Evolutionary conservation across 2,329 filamentous ascomycete species (phyloP).

Genomic region (Trichophaea hybrida): DNA sequence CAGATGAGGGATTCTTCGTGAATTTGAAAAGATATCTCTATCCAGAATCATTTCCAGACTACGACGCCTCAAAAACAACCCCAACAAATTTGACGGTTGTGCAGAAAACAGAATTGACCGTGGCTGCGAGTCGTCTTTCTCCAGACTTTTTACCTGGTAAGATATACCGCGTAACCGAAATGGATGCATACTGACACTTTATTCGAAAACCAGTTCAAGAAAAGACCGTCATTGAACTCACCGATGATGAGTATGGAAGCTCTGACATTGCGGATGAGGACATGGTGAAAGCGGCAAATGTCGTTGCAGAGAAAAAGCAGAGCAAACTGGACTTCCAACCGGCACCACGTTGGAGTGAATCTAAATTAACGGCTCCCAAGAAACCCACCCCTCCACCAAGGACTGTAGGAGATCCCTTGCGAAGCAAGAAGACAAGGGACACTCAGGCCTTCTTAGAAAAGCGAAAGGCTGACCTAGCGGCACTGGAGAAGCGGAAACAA

Average conservation of each 20-base stretch:
- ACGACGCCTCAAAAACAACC: constrained; percentile 41
- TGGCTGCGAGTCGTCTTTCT: constrained; percentile 31
- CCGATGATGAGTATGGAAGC: constrained; percentile 21
- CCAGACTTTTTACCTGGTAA: constrained; percentile 16
- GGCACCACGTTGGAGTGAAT: not conserved
- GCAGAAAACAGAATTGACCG: constrained; percentile 69
- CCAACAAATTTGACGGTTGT: constrained; percentile 67
- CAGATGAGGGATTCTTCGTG: constrained; percentile 38
- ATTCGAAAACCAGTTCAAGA: constrained; percentile 10
- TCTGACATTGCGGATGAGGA: constrained; percentile 19
- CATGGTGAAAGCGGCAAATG: not conserved
- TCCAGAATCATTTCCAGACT: constrained; percentile 52
- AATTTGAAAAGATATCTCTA: constrained; percentile 34
- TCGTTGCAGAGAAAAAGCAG: constrained; percentile 1
- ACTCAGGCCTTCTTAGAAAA: constrained; percentile 8
- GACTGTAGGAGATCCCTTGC: not conserved
- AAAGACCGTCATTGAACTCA: constrained; percentile 20
- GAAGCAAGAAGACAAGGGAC: not conserved
- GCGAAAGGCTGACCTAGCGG: constrained; percentile 18
- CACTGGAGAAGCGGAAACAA: constrained; percentile 14
- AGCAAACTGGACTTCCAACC: constrained; percentile 18
- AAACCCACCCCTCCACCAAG: not conserved
- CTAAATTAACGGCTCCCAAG: not conserved
- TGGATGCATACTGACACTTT: constrained; percentile 9
- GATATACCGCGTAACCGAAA: not conserved